Percentiles rank a stretch among this genome's conserved stretches.
Conservation (phyloP, 225 moss, liverwort and hornwort species). For the Antitrichia curtipendula region DNA sequence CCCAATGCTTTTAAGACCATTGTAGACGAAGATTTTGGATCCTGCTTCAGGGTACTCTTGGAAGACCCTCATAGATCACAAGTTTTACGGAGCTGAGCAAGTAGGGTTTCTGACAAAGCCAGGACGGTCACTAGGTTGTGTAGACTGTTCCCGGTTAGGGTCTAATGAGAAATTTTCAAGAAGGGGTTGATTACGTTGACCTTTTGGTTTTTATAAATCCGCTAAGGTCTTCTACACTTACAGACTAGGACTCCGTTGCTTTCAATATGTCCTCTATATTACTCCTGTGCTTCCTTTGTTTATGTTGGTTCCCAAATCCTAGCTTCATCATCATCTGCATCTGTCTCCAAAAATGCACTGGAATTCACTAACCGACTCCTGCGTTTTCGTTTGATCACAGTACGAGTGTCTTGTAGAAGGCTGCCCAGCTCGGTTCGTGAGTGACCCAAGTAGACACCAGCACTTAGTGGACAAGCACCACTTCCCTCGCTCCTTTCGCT, state of each 20-base stretch:
- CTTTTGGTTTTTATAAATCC: background rate
- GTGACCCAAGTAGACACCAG: slow-evolving; percentile 44
- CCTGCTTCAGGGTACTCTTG: background rate
- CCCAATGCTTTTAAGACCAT: background rate
- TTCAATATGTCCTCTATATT: background rate
- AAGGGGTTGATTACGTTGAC: background rate
- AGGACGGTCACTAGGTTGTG: background rate
- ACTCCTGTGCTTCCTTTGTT: background rate
- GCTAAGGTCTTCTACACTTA: background rate
- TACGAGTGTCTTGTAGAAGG: slow-evolving; percentile 75
- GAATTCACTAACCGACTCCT: background rate
- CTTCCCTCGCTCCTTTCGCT: slow-evolving; percentile 61
- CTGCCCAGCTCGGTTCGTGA: slow-evolving; percentile 38
- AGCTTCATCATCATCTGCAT: background rate
- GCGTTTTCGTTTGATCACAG: background rate
- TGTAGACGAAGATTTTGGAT: background rate
- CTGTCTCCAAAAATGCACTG: background rate
- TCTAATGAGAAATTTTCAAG: background rate
- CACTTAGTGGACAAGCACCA: slow-evolving; percentile 69
- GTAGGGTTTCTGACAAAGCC: background rate
- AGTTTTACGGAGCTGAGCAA: background rate
- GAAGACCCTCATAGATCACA: background rate
- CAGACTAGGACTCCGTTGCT: background rate
- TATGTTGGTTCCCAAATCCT: too few relatives aligned
- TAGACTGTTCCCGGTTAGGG: background rate